These are phyloP conservation scores for Calycina herbarum DNA, from an alignment of 2,329 filamentous ascomycete species.

Conservation along the genomic window DNA sequence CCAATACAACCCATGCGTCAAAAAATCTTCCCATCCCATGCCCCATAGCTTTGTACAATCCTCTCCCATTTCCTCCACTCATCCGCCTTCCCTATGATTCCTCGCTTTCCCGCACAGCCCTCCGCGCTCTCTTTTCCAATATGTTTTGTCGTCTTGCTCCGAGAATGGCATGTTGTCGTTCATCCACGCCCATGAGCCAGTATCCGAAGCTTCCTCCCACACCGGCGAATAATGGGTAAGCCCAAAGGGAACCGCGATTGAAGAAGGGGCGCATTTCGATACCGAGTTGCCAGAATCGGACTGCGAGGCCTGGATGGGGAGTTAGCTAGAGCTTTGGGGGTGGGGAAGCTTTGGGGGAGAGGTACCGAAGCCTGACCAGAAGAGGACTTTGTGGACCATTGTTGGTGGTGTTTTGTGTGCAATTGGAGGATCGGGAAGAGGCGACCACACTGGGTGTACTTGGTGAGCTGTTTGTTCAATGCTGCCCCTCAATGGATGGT, in stretches of 20 bases:
- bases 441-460: not conserved
- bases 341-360: constrained; percentile 22
- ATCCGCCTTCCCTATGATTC: constrained; percentile 8
- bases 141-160: constrained; percentile 76
- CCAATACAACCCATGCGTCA: constrained; percentile 4
- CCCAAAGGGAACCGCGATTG: constrained; percentile 80
- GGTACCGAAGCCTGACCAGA: constrained; percentile 90
- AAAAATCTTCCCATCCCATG: constrained; percentile 4
- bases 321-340: constrained; percentile 28
- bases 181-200: constrained; percentile 90
- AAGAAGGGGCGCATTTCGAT: constrained; percentile 98
- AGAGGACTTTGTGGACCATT: constrained; percentile 60
- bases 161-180: constrained; percentile 75
- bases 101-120: constrained; percentile 55
- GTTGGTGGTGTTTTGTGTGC: constrained; percentile 15
- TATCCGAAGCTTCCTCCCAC: constrained; percentile 92
- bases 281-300: constrained; percentile 94
- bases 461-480: not conserved
- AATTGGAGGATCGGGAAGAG: not conserved
- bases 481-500: constrained; percentile 10
- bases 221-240: constrained; percentile 84
- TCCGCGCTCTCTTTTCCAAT: constrained; percentile 85
- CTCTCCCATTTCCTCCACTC: not conserved
- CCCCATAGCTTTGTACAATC: constrained; percentile 12
- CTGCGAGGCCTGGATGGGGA: constrained; percentile 69